These are phyloP conservation scores for Keithomyces neogunnii DNA, from an alignment of 2,329 filamentous ascomycete genomes.

Conservation along the genomic window DNA sequence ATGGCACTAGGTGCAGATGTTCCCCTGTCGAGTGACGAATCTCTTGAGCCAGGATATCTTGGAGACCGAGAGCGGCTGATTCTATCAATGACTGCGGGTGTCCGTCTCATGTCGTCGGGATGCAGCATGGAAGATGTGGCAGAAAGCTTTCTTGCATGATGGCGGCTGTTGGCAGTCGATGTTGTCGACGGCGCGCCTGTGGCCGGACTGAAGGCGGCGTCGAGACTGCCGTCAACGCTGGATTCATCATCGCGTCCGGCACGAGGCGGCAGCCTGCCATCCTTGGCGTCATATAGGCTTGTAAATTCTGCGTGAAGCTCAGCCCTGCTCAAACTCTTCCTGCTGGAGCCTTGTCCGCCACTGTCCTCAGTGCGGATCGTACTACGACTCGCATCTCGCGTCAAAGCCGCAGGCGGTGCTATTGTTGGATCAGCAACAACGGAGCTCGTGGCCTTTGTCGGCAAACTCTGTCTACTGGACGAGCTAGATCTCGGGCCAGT, in stretches of 20 bases:
- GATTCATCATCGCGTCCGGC: constrained; percentile 34
- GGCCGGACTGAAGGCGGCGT: constrained; percentile 34
- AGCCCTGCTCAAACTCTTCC: constrained; percentile 34
- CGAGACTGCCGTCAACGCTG: constrained; percentile 36
- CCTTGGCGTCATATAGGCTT: constrained; percentile 29
- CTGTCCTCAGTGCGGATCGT: constrained; percentile 34
- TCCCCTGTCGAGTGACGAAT: constrained; percentile 50
- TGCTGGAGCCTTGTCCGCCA: constrained; percentile 25
- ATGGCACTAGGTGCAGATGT: constrained; percentile 48
- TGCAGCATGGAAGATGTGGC: constrained; percentile 25
- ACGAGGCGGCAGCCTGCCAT: constrained; percentile 24
- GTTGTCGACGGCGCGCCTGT: constrained; percentile 18
- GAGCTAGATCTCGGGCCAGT: constrained; percentile 34
- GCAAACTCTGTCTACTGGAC: constrained; percentile 29
- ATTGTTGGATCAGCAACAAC: constrained; percentile 35
- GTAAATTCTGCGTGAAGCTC: constrained; percentile 30
- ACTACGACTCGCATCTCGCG: constrained; percentile 37
- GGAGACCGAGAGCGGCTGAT: constrained; percentile 39
- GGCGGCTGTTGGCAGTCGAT: constrained; percentile 26
- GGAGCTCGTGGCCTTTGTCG: constrained; percentile 34
- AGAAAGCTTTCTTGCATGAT: constrained; percentile 23
- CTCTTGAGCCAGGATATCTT: constrained; percentile 39
- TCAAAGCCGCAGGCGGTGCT: constrained; percentile 40
- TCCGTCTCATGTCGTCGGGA: constrained; percentile 30
- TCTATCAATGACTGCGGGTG: constrained; percentile 46